phyloP scores from a whole-genome alignment of 108 stramenopile species.

The Skeletonema potamos region DNA sequence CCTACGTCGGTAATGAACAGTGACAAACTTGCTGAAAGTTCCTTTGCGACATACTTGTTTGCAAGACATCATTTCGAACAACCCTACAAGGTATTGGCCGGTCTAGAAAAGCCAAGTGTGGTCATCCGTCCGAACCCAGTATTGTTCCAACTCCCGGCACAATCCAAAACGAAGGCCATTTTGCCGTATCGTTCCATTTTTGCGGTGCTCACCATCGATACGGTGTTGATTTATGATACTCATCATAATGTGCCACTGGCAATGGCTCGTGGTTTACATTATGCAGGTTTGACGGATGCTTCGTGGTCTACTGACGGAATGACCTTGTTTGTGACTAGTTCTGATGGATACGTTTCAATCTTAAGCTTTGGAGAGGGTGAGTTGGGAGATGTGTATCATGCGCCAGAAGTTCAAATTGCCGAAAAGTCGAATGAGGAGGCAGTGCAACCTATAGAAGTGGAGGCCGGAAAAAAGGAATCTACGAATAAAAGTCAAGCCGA shows the following conservation, averaged over 20 bases:
- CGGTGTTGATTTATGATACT: conserved; percentile 84
- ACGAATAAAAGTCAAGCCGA: neutral
- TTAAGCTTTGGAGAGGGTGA: conserved; percentile 78
- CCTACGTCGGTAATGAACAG: conserved; percentile 5
- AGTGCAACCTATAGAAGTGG: neutral
- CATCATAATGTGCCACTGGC: conserved; percentile 68
- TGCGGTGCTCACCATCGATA: conserved; percentile 80
- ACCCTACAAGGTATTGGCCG: conserved; percentile 75
- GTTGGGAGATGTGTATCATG: conserved; percentile 53
- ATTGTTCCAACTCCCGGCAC: conserved; percentile 65
- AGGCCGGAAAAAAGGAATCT: neutral
- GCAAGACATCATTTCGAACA: conserved; percentile 80
- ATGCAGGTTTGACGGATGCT: conserved; percentile 84
- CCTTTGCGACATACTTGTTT: conserved; percentile 78
- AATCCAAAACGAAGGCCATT: conserved; percentile 17
- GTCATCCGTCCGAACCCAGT: conserved; percentile 83
- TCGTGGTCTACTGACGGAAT: conserved; percentile 82
- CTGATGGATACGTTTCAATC: conserved; percentile 87
- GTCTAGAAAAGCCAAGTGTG: conserved; percentile 83
- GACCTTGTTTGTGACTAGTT: conserved; percentile 73
- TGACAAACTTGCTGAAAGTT: conserved; percentile 28
- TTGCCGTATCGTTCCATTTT: conserved; percentile 80
- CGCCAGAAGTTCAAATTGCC: conserved; percentile 1
- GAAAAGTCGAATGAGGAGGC: neutral
- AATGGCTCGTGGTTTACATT: conserved; percentile 75